Evolutionary conservation across 2,329 filamentous ascomycete species (phyloP).

Genomic region (Penicillium italicum): DNA sequence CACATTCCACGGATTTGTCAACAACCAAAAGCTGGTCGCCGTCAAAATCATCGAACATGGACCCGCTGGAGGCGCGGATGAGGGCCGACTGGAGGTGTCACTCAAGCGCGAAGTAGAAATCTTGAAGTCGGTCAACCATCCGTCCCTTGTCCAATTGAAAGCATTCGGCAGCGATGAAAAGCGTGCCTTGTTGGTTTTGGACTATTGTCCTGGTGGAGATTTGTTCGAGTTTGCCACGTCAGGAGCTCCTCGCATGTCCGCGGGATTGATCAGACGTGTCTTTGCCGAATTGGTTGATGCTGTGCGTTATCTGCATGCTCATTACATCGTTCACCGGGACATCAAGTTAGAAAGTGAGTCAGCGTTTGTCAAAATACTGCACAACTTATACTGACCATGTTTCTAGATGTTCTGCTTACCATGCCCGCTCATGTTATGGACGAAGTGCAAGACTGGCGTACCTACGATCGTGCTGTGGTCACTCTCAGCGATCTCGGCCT

Average conservation of each 20-base stretch:
- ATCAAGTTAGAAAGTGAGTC: conserved; percentile 94
- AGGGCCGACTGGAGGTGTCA: conserved; percentile 88
- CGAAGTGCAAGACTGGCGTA: conserved; percentile 65
- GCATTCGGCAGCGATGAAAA: conserved; percentile 83
- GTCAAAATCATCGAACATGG: conserved; percentile 96
- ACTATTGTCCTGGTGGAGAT: conserved; percentile 91
- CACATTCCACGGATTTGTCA: conserved; percentile 35
- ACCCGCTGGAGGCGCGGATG: conserved; percentile 86
- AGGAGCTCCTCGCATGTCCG: conserved; percentile 64
- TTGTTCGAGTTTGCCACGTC: conserved; percentile 86
- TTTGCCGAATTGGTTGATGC: conserved; percentile 87
- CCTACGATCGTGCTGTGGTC: conserved; percentile 75
- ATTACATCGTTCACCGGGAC: conserved; percentile 89
- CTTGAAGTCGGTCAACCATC: conserved; percentile 81
- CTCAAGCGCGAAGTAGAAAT: conserved; percentile 94
- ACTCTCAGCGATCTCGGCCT: conserved; percentile 91
- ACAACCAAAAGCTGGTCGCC: conserved; percentile 79
- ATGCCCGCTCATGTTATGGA: conserved; percentile 65
- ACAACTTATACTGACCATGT: conserved; percentile 16
- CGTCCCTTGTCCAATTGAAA: conserved; percentile 84
- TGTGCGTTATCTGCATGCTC: conserved; percentile 76
- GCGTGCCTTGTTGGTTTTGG: conserved; percentile 78
- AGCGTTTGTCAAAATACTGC: not conserved
- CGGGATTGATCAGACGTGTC: conserved; percentile 71
- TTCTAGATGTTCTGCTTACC: conserved; percentile 82